Evolutionary conservation across 139 green algal species (phyloP).

Genomic region (Tetraselmis striata): DNA sequence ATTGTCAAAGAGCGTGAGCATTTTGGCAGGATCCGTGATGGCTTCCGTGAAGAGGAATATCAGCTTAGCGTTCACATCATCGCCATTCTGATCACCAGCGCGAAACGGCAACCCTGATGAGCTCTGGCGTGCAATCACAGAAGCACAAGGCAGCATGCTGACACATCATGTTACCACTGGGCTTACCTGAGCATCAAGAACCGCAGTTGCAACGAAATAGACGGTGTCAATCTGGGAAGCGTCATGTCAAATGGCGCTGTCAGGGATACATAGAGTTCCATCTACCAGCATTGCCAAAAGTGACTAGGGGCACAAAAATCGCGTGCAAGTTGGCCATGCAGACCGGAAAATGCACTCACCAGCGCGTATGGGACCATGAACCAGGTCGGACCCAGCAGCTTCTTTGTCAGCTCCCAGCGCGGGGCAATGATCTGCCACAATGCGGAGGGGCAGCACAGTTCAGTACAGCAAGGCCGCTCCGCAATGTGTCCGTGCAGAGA

Average conservation of each 20-base stretch:
- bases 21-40: not conserved
- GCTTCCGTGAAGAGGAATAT: slow-evolving; percentile 2
- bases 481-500: not conserved
- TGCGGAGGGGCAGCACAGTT: too few species aligned
- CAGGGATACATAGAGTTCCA: too few species aligned
- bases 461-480: not conserved
- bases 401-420: not conserved
- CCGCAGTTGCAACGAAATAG: not conserved
- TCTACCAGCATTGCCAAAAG: too few species aligned
- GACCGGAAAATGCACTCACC: too few species aligned
- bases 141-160: too few species aligned
- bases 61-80: slow-evolving; percentile 1
- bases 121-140: too few species aligned
- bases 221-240: slow-evolving; percentile 1
- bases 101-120: too few species aligned
- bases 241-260: too few species aligned
- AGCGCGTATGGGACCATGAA: slow-evolving; percentile 6
- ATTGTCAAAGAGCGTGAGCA: not conserved
- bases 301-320: too few species aligned
- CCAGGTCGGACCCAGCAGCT: not conserved
- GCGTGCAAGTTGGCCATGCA: too few species aligned
- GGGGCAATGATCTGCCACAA: not conserved
- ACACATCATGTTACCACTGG: too few species aligned
- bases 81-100: too few species aligned
- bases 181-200: not conserved